These are phyloP conservation scores for Sicyos edulis DNA, from an alignment of 306 rosid species.

Conservation along the genomic window DNA sequence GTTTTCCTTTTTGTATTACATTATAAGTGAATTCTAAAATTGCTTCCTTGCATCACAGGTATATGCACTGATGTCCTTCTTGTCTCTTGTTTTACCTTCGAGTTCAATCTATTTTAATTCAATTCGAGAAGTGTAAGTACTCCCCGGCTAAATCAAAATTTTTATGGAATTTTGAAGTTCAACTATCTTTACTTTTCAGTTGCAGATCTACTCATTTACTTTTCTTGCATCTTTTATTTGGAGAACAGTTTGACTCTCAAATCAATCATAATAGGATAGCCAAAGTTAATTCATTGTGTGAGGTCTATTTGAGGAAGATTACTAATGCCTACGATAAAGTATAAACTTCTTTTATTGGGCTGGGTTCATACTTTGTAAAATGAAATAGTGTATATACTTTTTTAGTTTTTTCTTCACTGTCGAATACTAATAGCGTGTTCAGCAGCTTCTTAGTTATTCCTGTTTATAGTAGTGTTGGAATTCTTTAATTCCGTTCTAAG, in stretches of 20 bases:
- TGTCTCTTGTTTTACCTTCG: conserved; percentile 69
- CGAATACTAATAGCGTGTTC: not conserved
- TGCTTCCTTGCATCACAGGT: conserved; percentile 40
- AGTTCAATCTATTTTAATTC: conserved; percentile 85
- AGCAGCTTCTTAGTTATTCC: conserved; percentile 5
- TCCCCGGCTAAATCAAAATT: not conserved
- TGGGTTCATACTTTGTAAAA: not conserved
- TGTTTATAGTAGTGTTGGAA: not conserved
- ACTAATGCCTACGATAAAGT: not conserved
- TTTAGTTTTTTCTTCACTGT: not conserved
- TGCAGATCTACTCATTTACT: not conserved
- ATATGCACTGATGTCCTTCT: conserved; percentile 86
- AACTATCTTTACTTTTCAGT: not conserved
- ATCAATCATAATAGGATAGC: not conserved
- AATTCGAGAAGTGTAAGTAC: conserved; percentile 90
- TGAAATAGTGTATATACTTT: not conserved
- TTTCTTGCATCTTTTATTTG: not conserved
- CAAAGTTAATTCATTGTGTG: not conserved
- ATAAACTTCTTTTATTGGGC: not conserved
- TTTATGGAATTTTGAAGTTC: conserved; percentile 4
- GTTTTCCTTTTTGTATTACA: not conserved
- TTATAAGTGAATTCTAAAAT: conserved; percentile 14
- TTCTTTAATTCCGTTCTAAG: not conserved
- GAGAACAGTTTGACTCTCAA: not conserved
- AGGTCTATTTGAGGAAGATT: conserved; percentile 1